These are phyloP conservation scores for Hydrangea macrophylla DNA, from an alignment of 148 eudicot genomes.

Conservation along the genomic window DNA sequence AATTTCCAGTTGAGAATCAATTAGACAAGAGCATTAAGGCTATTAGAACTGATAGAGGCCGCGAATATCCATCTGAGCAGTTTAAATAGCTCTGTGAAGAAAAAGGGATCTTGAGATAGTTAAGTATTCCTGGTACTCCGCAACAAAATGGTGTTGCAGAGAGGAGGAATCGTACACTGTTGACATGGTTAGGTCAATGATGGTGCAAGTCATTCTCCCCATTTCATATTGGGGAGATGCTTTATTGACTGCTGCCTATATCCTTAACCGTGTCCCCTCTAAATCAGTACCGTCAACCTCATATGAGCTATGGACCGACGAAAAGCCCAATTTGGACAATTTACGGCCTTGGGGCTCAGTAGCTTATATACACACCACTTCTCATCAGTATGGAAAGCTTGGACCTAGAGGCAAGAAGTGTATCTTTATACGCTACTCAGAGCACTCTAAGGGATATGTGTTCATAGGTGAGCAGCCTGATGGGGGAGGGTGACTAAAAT, in stretches of 20 bases:
- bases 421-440: too few relatives aligned
- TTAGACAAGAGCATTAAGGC: neutral
- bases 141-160: too few relatives aligned
- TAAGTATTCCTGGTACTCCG: too few relatives aligned
- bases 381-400: neutral
- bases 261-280: neutral
- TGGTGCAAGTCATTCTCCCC: neutral
- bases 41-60: neutral
- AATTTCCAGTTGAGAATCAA: neutral
- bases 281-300: neutral
- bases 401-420: too few relatives aligned
- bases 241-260: neutral
- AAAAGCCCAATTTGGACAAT: neutral
- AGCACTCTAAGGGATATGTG: conserved; percentile 8
- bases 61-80: too few relatives aligned
- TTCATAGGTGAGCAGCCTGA: neutral
- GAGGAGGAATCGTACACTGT: too few relatives aligned
- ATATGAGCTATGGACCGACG: neutral
- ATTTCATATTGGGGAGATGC: neutral
- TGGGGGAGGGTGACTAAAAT: conserved; percentile 5
- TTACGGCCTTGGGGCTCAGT: conserved; percentile 7
- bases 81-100: too few relatives aligned
- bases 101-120: too few relatives aligned
- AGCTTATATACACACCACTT: neutral
- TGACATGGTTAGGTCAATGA: too few relatives aligned